Evolutionary conservation across 371 early-diverging fungal genomes (phyloP).

Genomic region (Mortierella sp.): DNA sequence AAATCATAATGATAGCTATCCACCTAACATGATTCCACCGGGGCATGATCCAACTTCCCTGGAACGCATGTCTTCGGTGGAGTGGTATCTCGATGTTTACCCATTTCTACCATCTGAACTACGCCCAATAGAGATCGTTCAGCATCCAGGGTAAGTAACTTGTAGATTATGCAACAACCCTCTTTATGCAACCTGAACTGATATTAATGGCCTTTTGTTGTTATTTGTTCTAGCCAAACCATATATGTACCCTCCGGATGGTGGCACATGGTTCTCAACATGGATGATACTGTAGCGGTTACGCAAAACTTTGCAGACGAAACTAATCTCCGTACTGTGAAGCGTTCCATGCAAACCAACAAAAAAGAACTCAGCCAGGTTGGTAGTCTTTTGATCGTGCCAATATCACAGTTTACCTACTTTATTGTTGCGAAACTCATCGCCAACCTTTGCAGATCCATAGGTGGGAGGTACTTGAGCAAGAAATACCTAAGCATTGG

Average conservation of each 20-base stretch:
- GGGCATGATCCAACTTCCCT: slow-evolving; percentile 42
- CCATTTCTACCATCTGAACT: slow-evolving; percentile 39
- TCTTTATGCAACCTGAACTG: neutral
- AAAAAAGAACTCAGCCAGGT: slow-evolving; percentile 26
- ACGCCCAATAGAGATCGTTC: slow-evolving; percentile 55
- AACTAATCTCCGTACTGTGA: slow-evolving; percentile 41
- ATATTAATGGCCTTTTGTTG: neutral
- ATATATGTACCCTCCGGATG: slow-evolving; percentile 56
- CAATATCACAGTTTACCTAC: neutral
- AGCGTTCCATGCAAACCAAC: slow-evolving; percentile 20
- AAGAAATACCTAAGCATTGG: slow-evolving; percentile 13
- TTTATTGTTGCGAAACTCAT: neutral
- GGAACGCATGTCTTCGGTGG: slow-evolving; percentile 34
- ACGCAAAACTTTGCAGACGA: slow-evolving; percentile 59
- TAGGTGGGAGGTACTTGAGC: slow-evolving; percentile 24
- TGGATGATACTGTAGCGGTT: slow-evolving; percentile 58
- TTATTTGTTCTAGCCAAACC: slow-evolving; percentile 31
- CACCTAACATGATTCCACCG: slow-evolving; percentile 53
- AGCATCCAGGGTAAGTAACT: slow-evolving; percentile 50
- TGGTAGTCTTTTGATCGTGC: neutral
- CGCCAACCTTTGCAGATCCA: slow-evolving; percentile 4
- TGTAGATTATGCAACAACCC: too few relatives aligned
- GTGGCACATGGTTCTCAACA: slow-evolving; percentile 61
- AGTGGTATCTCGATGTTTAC: slow-evolving; percentile 59
- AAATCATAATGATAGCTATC: slow-evolving; percentile 36